Evolutionary conservation across 140 eudicot genomes (phyloP), one percentile per base, ranked within the genome.

Genomic region (Anethum foeniculum): DNA sequence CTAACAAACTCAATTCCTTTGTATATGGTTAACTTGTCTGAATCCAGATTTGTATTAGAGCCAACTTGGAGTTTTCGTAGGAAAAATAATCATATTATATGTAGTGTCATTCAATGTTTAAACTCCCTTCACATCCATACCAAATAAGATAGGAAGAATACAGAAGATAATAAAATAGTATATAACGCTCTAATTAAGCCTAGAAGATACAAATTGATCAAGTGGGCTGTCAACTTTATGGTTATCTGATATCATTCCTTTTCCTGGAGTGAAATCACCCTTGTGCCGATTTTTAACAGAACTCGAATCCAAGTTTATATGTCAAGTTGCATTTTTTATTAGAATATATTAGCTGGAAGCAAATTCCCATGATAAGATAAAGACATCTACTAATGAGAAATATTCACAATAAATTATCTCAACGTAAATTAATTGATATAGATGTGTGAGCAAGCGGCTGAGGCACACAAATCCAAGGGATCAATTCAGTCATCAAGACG

Each of bases 371-470:
- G 15, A 21, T 27, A 74, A n/a, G 32, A 43, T 44, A 13, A 43
- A 6, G 14, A 47, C 25, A 27, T 75, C n/a, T 75, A 15, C 62
- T 6, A 47, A 47, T 14, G 27, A 15, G 21, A 75, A 14, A 27
- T 75, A 28, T 6, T 46, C 14, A 16, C 41, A 11, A 46, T 43
- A 79, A 23, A 21, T 0, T 36, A 28, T 75, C 15, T 67, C 36
- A 19, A 36, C n/a, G 3, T 79, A 30, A 4, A 71, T 73, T 23
- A 62, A 14, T 25, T 27, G 28, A 46, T 86, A 30, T 77, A 95
- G 99, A 95, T 95, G 88, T 95, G 99, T 58, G 99, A 95, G 75
- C 97, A 89, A 89, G 97, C 97, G 56, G 92, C 95, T 78, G 99
- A 95, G 85, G 97, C 99, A 79, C 93, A 92, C 92, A 95, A 88